Percentiles rank a stretch among this genome's conserved stretches.
These are phyloP conservation scores for Quercus phellos DNA, from an alignment of 331 rosid genomes.

Conservation along the genomic window DNA sequence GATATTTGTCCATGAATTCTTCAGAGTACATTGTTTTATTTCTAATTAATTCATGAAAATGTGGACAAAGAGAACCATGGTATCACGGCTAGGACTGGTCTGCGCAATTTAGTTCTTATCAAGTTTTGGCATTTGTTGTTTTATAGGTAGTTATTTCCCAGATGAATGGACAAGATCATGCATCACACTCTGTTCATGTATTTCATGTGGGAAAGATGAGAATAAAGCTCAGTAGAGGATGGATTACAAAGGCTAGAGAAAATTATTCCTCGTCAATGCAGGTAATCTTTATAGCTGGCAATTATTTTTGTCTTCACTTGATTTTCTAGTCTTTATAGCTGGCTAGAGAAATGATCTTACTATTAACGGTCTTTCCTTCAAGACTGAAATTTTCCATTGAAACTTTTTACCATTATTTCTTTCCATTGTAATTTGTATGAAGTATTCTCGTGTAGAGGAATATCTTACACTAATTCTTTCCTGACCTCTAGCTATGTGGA, in stretches of 20 bases:
- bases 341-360: no score
- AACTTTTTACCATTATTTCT: neutral
- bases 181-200: slow-evolving; percentile 77
- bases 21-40: neutral
- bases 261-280: slow-evolving; percentile 85
- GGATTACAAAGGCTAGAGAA: slow-evolving; percentile 97
- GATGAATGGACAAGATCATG: slow-evolving; percentile 81
- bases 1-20: neutral
- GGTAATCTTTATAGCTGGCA: slow-evolving; percentile 33
- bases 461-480: slow-evolving; percentile 21
- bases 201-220: slow-evolving; percentile 92
- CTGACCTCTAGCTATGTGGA: slow-evolving; percentile 53
- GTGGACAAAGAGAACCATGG: neutral
- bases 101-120: neutral
- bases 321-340: no score
- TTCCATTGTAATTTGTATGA: neutral
- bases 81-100: neutral
- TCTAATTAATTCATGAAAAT: neutral
- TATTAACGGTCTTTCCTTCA: neutral
- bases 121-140: slow-evolving; percentile 13
- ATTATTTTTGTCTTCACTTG: neutral
- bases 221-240: slow-evolving; percentile 88
- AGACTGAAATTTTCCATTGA: neutral
- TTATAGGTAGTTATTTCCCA: slow-evolving; percentile 75
- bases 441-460: neutral